phyloP scores from a whole-genome alignment of 257 asterid species.

The Gentiana straminea region DNA sequence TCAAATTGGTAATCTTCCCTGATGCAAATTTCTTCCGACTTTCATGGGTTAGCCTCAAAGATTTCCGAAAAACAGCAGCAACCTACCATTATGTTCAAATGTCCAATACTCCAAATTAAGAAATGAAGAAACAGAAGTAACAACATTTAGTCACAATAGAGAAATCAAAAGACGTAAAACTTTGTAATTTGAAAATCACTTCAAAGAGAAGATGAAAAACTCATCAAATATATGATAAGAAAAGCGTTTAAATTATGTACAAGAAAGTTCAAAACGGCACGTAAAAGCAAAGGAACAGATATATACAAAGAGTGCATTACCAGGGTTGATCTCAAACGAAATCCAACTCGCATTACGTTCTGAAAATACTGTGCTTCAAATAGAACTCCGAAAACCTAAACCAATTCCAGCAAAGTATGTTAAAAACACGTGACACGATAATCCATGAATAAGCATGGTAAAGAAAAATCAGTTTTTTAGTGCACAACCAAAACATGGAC shows the following conservation, averaged over 20 bases:
- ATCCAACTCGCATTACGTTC: slow-evolving; percentile 97
- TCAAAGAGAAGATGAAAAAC: too few species aligned
- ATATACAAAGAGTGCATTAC: slow-evolving; percentile 20
- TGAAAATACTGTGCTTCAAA: slow-evolving; percentile 97
- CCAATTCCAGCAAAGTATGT: not conserved
- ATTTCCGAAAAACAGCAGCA: slow-evolving; percentile 71
- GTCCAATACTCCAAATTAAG: not conserved
- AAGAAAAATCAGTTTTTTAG: not conserved
- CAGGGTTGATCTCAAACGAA: slow-evolving; percentile 82
- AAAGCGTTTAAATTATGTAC: too few species aligned
- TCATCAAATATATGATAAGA: too few species aligned
- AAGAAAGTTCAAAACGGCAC: too few species aligned
- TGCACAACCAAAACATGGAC: too few species aligned
- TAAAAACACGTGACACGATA: too few species aligned
- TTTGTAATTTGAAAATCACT: too few species aligned
- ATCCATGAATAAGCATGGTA: too few species aligned
- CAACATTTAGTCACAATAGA: too few species aligned
- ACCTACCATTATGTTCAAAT: slow-evolving; percentile 27
- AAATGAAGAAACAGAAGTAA: not conserved
- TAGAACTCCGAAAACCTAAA: slow-evolving; percentile 57
- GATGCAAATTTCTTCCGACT: slow-evolving; percentile 61
- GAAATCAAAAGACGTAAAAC: too few species aligned
- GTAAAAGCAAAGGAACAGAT: too few species aligned
- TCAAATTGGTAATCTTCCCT: slow-evolving; percentile 79
- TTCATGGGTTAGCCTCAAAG: slow-evolving; percentile 77